phyloP scores from a whole-genome alignment of 106 monocot species.

The Phalaenopsis aphrodite region DNA sequence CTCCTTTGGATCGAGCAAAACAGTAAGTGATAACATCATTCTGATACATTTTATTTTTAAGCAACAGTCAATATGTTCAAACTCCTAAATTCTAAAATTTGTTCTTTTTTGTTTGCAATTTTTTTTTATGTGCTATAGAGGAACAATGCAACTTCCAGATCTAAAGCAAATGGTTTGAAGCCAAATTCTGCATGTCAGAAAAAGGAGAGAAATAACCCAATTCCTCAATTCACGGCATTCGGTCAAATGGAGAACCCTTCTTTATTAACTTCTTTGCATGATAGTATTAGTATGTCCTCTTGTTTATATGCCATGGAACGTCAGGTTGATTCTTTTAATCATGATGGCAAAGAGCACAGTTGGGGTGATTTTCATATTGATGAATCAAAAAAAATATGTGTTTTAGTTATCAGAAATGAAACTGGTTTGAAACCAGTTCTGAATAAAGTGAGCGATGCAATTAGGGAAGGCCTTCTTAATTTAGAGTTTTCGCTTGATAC shows the following conservation, averaged over 20 bases:
- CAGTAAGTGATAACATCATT: conserved; percentile 19
- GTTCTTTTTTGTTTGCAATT: background rate
- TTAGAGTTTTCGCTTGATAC: conserved; percentile 1
- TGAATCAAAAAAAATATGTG: background rate
- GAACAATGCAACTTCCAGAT: conserved; percentile 11
- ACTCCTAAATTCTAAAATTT: background rate
- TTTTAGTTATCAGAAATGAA: conserved; percentile 2
- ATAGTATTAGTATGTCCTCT: conserved; percentile 13
- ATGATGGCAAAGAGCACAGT: conserved; percentile 3
- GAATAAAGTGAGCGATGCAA: conserved; percentile 6
- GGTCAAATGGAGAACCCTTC: conserved; percentile 14
- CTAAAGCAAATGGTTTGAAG: conserved; percentile 24
- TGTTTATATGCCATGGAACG: background rate
- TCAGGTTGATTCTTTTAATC: conserved; percentile 5
- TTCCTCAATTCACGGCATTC: background rate
- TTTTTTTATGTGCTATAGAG: conserved; percentile 17
- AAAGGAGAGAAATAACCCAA: conserved; percentile 13
- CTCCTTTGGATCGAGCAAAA: conserved; percentile 57
- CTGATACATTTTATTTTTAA: background rate
- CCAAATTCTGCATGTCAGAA: conserved; percentile 14
- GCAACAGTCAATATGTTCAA: background rate
- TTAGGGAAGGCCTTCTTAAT: background rate
- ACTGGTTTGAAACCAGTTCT: background rate
- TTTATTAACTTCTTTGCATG: conserved; percentile 21
- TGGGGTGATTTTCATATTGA: background rate